Evolutionary conservation across 495 filamentous ascomycete species (phyloP).

Genomic region (Trichoderma erinaceum): DNA sequence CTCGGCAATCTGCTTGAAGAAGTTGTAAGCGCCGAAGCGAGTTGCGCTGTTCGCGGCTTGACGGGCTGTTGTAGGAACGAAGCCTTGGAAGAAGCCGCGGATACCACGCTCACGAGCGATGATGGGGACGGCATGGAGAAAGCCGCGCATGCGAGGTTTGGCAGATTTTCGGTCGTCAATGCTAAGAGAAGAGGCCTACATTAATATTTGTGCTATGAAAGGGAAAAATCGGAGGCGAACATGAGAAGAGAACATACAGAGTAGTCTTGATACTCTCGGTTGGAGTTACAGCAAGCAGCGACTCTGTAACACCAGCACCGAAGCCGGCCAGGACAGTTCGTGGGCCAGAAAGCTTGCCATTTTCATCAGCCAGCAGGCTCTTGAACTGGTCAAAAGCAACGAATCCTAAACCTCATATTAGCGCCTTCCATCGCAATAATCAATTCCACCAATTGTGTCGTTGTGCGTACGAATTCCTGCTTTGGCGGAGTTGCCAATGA

Average conservation of each 20-base stretch:
- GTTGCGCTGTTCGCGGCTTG: slow-evolving; percentile 92
- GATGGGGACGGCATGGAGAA: slow-evolving; percentile 80
- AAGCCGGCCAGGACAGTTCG: slow-evolving; percentile 90
- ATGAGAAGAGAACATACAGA: slow-evolving; percentile 45
- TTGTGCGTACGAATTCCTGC: slow-evolving; percentile 78
- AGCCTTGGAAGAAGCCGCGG: slow-evolving; percentile 91
- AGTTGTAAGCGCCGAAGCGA: slow-evolving; percentile 84
- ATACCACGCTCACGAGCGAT: slow-evolving; percentile 84
- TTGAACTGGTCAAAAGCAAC: slow-evolving; percentile 95
- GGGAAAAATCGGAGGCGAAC: not conserved
- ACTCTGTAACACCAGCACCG: slow-evolving; percentile 91
- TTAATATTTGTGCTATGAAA: not conserved
- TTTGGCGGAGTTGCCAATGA: slow-evolving; percentile 93
- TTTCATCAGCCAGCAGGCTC: slow-evolving; percentile 68
- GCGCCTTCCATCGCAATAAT: not conserved
- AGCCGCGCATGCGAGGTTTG: slow-evolving; percentile 83
- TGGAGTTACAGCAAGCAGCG: slow-evolving; percentile 86
- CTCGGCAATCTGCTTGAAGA: slow-evolving; percentile 83
- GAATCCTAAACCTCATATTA: slow-evolving; percentile 54
- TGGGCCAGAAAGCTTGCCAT: slow-evolving; percentile 86
- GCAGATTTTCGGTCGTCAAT: slow-evolving; percentile 92
- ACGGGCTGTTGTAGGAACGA: slow-evolving; percentile 88
- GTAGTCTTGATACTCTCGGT: slow-evolving; percentile 98
- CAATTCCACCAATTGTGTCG: not conserved
- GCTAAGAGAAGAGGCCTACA: slow-evolving; percentile 30